Base-by-base conservation (phyloP, 768 basidiomycete species). In the Punctularia strigosozonata region DNA sequence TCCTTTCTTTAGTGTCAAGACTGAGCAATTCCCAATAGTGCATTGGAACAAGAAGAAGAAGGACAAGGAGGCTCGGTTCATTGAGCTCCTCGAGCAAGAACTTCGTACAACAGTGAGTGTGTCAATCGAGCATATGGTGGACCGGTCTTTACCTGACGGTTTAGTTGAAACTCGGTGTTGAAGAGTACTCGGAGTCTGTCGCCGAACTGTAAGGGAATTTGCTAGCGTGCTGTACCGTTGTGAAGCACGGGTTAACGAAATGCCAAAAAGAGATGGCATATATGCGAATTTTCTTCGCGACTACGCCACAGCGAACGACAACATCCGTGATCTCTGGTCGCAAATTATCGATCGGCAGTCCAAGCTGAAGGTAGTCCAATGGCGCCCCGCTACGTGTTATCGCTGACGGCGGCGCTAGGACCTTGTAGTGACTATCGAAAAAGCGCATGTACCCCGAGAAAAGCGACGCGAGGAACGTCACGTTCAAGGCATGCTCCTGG, bases 11-110 rank as follows among this genome's bases (percentile, higher is more conserved):
- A n/a, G n/a, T n/a, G n/a, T n/a, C n/a, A n/a, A n/a, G n/a, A n/a
- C n/a, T n/a, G n/a, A 48, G 13, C 13, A 8, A 10, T 20, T 19
- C 18, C 18, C 33, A 10, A 10, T 23, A 56, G 53, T 39, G 5
- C 46, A 50, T 4, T 50, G 49, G 50, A 50, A 56, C 41, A 56
- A 56, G 43, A 56, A 53, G 31, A 43, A 46, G 25, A 46, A 46
- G 31, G 55, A 54, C 13, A 50, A 47, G 30, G 53, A 56, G 43
- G 23, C 44, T 4, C 50, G 38, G 35, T 54, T 48, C 38, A 24
- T 56, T 3, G 36, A 45, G 3, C 13, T 20, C 1, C 44, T 49
- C 0, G 46, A 46, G 25, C 21, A 26, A 2, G 50, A 49, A 4
- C 40, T 56, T n/a, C 40, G 43, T 19, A 38, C 42, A 42, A 50